phyloP scores from a whole-genome alignment of 2,329 filamentous ascomycete species.

The Penicillium sp. region DNA sequence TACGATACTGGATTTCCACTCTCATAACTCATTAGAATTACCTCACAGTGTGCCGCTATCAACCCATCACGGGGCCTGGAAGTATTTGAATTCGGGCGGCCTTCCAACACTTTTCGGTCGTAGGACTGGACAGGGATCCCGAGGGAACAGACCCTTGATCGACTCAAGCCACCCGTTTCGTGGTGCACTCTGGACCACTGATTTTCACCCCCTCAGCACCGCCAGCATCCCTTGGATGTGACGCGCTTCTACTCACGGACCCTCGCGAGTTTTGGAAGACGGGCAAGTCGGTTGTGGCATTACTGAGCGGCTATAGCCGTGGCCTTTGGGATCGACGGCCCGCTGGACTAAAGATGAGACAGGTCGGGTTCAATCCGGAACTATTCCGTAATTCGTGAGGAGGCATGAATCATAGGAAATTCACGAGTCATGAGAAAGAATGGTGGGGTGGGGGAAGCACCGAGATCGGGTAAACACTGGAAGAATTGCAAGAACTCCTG shows the following conservation, averaged over 20 bases:
- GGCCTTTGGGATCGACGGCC: constrained; percentile 3
- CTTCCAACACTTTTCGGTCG: constrained; percentile 17
- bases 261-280: background rate
- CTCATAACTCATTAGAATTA: background rate
- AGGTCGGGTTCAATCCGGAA: background rate
- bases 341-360: background rate
- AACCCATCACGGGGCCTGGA: background rate
- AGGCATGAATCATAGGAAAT: no score
- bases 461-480: no score
- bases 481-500: background rate
- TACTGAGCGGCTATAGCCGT: constrained; percentile 3
- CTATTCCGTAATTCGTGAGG: no score
- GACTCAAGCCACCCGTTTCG: constrained; percentile 26
- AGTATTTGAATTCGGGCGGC: constrained; percentile 3
- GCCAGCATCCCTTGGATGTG: constrained; percentile 14
- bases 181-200: constrained; percentile 25
- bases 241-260: constrained; percentile 10
- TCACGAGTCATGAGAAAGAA: no score
- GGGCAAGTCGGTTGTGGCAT: background rate
- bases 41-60: background rate
- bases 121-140: constrained; percentile 17
- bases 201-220: constrained; percentile 6
- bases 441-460: no score
- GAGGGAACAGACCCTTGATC: constrained; percentile 28
- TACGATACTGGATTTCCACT: background rate